These are phyloP conservation scores for Grigorovia jiainica DNA, from an alignment of 805 yeast genomes.

Conservation along the genomic window DNA sequence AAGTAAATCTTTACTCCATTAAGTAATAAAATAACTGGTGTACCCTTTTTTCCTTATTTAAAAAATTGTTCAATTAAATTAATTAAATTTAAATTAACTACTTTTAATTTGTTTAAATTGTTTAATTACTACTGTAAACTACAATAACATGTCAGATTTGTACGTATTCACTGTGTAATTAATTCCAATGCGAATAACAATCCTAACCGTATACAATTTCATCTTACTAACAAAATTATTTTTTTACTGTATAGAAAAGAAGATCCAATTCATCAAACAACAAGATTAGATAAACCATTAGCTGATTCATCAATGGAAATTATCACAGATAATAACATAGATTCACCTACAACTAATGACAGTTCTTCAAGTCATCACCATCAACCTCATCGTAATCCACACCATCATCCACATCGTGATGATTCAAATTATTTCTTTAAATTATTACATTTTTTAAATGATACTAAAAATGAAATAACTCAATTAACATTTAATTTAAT, in stretches of 20 bases:
- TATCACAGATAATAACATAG: not conserved
- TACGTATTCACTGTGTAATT: not conserved
- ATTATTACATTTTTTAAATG: not conserved
- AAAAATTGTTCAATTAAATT: too few relatives aligned
- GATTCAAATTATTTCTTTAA: not conserved
- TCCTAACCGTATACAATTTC: not conserved
- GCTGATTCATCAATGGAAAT: not conserved
- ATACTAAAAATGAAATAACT: not conserved
- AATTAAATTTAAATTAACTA: too few relatives aligned
- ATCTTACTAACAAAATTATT: not conserved
- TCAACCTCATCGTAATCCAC: not conserved
- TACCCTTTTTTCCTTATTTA: not conserved
- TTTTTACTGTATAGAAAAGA: too few relatives aligned
- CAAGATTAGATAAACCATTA: slow-evolving; percentile 2
- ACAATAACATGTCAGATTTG: not conserved
- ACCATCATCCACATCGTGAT: not conserved
- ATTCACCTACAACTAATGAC: not conserved
- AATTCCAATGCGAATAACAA: not conserved
- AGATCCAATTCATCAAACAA: slow-evolving; percentile 8
- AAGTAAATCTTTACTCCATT: too few relatives aligned
- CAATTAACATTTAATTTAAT: not conserved
- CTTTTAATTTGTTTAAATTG: not conserved
- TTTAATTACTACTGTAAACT: not conserved
- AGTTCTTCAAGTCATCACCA: too few relatives aligned
- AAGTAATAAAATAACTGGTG: too few relatives aligned